phyloP scores from a whole-genome alignment of 163 green algal species.

The Scenedesmus sp. region DNA sequence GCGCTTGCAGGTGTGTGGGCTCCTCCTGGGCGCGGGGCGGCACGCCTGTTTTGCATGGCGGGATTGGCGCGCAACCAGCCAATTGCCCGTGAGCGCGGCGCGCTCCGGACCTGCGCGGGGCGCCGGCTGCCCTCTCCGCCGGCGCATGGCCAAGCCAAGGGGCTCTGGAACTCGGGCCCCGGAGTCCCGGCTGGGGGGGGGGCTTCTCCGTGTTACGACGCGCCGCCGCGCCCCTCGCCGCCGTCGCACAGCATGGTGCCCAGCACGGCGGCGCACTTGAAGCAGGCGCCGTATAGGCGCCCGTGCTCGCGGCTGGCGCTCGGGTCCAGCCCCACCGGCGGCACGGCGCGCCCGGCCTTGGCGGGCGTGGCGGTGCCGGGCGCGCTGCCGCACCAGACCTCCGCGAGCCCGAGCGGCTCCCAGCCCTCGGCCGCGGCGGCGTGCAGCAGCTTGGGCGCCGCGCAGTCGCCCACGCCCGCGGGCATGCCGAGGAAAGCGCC shows the following conservation, averaged over 20 bases:
- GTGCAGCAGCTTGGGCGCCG: slow-evolving; percentile 60
- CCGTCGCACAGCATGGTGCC: slow-evolving; percentile 59
- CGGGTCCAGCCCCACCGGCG: not conserved
- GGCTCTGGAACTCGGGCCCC: too few relatives aligned
- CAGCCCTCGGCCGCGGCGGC: slow-evolving; percentile 36
- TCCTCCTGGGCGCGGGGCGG: too few relatives aligned
- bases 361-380: slow-evolving; percentile 48
- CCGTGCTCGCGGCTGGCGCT: slow-evolving; percentile 37
- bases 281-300: slow-evolving; percentile 49
- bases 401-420: slow-evolving; percentile 46
- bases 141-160: too few relatives aligned
- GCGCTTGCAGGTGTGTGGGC: too few relatives aligned
- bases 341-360: slow-evolving; percentile 22
- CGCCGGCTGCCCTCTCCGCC: too few relatives aligned
- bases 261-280: slow-evolving; percentile 54
- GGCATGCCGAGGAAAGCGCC: slow-evolving; percentile 47
- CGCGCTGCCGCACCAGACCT: slow-evolving; percentile 58
- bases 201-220: too few relatives aligned
- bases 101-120: too few relatives aligned
- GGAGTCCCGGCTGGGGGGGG: too few relatives aligned
- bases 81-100: too few relatives aligned
- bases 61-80: too few relatives aligned
- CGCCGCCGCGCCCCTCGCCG: too few relatives aligned
- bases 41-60: too few relatives aligned
- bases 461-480: slow-evolving; percentile 60